Evolutionary conservation across 2,329 filamentous ascomycete genomes (phyloP), one percentile per base, ranked within the genome.

Genomic region (Claviceps capensis): DNA sequence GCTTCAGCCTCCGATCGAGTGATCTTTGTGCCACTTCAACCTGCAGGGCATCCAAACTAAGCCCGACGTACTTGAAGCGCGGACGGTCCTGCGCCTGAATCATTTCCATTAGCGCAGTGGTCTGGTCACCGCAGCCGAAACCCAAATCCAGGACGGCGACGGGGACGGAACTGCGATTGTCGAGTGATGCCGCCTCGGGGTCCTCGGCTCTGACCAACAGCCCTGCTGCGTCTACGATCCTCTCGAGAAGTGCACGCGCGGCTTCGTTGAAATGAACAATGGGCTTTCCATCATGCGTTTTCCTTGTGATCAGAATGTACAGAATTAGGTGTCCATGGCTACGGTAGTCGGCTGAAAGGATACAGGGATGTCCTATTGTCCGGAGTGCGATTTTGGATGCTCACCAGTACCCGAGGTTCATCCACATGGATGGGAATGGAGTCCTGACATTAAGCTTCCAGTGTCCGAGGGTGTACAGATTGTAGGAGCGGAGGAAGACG

Each of bases 321-420:
- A 46, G 30, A 2, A 11, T 34, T 17, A 30, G 36, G 22, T 11
- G 16, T 13, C 42, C 42, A 23, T 44, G 41, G 41, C 6, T 19
- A 3, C 6, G 8, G 2, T 19, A 19, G 17, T 19, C 19, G 13
- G 22, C 17, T 16, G 22, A 14, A 44, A 4, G 30, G 30, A 26
- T 34, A 11, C 4, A 5, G 19, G 26, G 14, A 23, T 16, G 19
- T 11, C 23, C 19, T 6, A 13, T 16, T 44, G 26, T 5, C 17
- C 23, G 3, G 8, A 8, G 42, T 19, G 40, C 26, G 11, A 13
- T 16, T 6, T 22, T n/a, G 14, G 22, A 9, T 41, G 67, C 73
- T 60, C 71, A 73, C 78, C 78, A 82, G 54, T 76, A 81, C 0
- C 78, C 78, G 65, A 81, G 72, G 52, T 81, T 81, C 76, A 81